Base-by-base conservation (phyloP, 495 filamentous ascomycete genomes). In the Podospora anserina region DNA sequence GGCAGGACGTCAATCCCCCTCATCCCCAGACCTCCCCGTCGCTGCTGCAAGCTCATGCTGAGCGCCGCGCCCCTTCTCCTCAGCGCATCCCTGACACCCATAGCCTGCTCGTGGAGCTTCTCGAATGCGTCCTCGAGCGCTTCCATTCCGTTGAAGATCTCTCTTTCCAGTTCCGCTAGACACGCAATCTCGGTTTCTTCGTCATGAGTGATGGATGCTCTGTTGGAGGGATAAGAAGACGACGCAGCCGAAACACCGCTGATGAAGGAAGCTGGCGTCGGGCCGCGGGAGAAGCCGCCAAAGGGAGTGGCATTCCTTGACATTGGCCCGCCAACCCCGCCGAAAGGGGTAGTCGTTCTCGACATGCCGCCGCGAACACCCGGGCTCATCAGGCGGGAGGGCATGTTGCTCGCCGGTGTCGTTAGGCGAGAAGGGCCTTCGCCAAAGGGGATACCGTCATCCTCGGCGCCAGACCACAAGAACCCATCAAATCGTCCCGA, bases 401-500 rank as follows among this genome's bases (percentile, higher is more conserved):
- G 75, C 70, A 84, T 80, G 62, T 73, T 77, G 72, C 78, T 84
- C 16, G 79, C 81, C 6, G 85, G 84, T 2, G 86, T 87, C 20
- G 85, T 80, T 28, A 84, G 81, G 13, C 86, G 82, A 19, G 88
- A 89, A 34, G 82, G 79, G n/a, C 79, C 79, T 30, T 82, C 79
- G 30, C 71, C 75, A 2, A 73, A 74, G 23, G 75, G 68, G 30
- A 77, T 77, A 57, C 84, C 72, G 32, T 83, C 82, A 66, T 86
- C 86, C 71, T 97, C 93, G 39, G 91, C 92, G n/a, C 94, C 94
- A 57, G 91, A 94, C 87, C 94, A 95, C 20, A 99, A 86, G 81
- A 99, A 98, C 4, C 94, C 94, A 75, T 99, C 95, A 74, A 99
- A 98, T 53, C 94, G 92, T 28, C 96, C 96, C 0, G 94, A 97